Conservation (phyloP, 2,329 filamentous ascomycete species). For the Hyphodiscus sp. region DNA sequence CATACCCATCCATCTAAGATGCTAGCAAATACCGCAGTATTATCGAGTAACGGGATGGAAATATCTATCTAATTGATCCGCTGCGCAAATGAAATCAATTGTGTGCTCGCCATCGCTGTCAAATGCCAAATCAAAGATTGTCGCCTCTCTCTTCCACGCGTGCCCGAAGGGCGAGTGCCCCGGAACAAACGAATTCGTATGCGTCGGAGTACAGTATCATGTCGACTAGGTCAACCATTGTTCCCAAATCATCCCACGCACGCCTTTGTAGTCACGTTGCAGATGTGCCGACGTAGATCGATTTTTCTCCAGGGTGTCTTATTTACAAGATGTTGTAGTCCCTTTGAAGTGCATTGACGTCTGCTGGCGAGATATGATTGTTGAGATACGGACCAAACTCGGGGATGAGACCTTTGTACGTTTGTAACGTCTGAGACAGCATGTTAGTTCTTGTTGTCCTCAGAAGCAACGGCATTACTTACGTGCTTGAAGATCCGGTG, state of each 20-base stretch:
- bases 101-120: not conserved
- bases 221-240: not conserved
- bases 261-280: not conserved
- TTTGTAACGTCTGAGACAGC: conserved; percentile 37
- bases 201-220: not conserved
- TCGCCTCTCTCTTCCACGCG: not conserved
- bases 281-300: not conserved
- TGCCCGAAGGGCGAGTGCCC: not conserved
- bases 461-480: conserved; percentile 11
- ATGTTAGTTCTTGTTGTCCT: conserved; percentile 15
- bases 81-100: not conserved
- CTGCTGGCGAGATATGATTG: conserved; percentile 17
- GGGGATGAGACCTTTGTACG: conserved; percentile 48
- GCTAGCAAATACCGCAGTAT: not conserved
- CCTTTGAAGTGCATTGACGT: conserved; percentile 21
- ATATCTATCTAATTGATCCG: not conserved
- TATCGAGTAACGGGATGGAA: not conserved
- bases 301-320: not conserved
- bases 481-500: conserved; percentile 28
- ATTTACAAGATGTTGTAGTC: conserved; percentile 32
- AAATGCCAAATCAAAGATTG: not conserved
- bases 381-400: conserved; percentile 45
- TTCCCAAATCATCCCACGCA: not conserved
- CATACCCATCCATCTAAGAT: not conserved
- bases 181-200: not conserved